Conservation (phyloP, 352 stramenopile genomes). For the Phytopythium montanum region DNA sequence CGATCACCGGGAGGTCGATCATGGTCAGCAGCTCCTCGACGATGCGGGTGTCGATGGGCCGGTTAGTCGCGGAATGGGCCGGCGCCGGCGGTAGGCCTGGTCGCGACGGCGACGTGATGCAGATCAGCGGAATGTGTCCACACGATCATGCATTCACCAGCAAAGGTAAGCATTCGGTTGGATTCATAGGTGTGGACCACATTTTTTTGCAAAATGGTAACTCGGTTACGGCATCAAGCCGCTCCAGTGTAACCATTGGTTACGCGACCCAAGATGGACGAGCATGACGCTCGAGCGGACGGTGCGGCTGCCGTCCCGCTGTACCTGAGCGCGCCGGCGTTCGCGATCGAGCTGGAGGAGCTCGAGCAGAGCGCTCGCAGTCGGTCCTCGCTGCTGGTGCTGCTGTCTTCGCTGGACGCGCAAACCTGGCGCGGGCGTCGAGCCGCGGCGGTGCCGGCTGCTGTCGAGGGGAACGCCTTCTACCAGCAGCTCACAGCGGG, state of each 20-base stretch:
- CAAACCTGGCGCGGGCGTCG: neutral
- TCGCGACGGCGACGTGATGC: neutral
- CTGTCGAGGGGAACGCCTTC: conserved; percentile 8
- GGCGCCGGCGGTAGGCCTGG: conserved; percentile 10
- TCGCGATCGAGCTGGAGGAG: conserved; percentile 91
- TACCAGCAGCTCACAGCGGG: conserved; percentile 16
- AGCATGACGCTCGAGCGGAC: neutral
- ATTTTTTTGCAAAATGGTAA: neutral
- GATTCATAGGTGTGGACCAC: neutral
- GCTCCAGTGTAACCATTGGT: no score
- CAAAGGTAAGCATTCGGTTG: neutral
- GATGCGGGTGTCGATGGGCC: neutral
- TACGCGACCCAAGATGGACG: neutral
- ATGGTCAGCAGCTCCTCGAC: conserved; percentile 19
- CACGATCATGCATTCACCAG: neutral
- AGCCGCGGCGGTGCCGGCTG: neutral
- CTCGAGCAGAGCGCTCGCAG: conserved; percentile 88
- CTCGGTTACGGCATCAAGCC: no score
- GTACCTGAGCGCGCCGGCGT: conserved; percentile 3
- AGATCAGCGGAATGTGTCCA: neutral
- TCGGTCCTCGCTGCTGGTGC: conserved; percentile 28
- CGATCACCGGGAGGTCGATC: conserved; percentile 80
- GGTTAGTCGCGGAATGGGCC: neutral
- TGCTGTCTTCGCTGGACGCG: conserved; percentile 14
- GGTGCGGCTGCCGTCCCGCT: neutral